phyloP scores from a whole-genome alignment of 129 eudicot genomes.

The Apium graveolens region DNA sequence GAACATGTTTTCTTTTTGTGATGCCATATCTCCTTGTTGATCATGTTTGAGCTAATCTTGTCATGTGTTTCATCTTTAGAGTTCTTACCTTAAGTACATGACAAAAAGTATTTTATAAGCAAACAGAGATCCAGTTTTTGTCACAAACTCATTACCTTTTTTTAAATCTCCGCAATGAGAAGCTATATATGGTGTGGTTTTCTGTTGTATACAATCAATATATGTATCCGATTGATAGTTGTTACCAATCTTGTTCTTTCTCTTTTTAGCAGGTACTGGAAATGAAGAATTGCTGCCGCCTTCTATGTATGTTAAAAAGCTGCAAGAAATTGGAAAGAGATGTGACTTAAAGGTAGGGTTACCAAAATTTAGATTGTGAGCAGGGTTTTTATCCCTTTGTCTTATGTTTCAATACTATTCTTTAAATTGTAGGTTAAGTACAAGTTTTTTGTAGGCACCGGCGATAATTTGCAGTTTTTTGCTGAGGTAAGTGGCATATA shows the following conservation, averaged over 20 bases:
- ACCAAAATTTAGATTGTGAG: not conserved
- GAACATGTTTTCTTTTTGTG: not conserved
- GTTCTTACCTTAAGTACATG: not conserved
- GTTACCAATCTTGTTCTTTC: not conserved
- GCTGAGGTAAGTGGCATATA: constrained; percentile 49
- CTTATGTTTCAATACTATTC: constrained; percentile 4
- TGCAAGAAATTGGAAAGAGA: constrained; percentile 78
- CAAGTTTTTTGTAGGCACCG: constrained; percentile 45
- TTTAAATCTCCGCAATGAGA: not conserved
- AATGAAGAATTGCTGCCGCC: constrained; percentile 30
- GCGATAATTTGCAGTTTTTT: constrained; percentile 60
- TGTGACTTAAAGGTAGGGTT: constrained; percentile 59
- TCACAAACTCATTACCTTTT: not conserved
- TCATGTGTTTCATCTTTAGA: not conserved
- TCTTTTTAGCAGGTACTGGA: constrained; percentile 25
- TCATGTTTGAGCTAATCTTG: not conserved
- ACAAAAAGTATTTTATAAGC: not conserved
- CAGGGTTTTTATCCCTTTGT: constrained; percentile 3
- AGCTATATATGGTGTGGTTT: not conserved
- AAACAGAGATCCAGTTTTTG: not conserved
- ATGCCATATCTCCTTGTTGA: not conserved
- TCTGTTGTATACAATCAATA: not conserved
- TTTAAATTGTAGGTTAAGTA: constrained; percentile 59
- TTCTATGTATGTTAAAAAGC: constrained; percentile 52
- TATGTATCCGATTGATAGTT: not conserved